phyloP scores from a whole-genome alignment of 2,329 filamentous ascomycete genomes.

The Xylogone sp. region DNA sequence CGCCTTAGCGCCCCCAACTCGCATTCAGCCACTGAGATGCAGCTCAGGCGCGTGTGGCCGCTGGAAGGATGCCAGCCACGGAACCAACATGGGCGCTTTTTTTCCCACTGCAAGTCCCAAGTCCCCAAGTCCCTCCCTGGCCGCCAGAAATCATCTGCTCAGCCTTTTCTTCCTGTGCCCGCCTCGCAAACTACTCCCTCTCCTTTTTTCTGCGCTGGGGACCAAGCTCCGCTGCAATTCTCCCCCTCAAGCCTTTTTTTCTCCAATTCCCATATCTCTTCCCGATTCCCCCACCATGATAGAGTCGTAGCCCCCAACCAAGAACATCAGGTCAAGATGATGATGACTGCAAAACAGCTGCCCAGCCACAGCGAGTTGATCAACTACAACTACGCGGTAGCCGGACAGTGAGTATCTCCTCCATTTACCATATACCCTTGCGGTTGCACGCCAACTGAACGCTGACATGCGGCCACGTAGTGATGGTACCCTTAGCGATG shows the following conservation, averaged over 20 bases:
- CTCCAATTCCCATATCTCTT: conserved; percentile 4
- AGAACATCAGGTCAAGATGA: conserved; percentile 28
- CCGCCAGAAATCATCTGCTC: conserved; percentile 2
- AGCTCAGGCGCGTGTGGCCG: no score
- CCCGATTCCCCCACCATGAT: conserved; percentile 23
- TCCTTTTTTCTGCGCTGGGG: conserved; percentile 2
- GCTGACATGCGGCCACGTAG: conserved; percentile 41
- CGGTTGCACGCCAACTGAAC: not conserved
- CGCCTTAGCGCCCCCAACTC: no score
- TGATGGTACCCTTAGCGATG: conserved; percentile 84
- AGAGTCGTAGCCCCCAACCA: conserved; percentile 41
- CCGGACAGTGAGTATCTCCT: conserved; percentile 68
- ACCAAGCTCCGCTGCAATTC: conserved; percentile 1
- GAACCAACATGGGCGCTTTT: not conserved
- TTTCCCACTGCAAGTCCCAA: not conserved
- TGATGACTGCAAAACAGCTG: not conserved
- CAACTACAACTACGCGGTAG: conserved; percentile 72
- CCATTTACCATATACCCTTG: conserved; percentile 3
- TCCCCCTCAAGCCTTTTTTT: not conserved
- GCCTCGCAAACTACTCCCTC: not conserved
- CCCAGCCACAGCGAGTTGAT: conserved; percentile 44
- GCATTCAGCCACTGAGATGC: no score
- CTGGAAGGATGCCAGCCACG: no score
- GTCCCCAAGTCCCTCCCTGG: no score
- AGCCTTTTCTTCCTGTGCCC: conserved; percentile 4